Conservation (phyloP, 192 early-diverging fungal species). For the Mortierella antarctica region DNA sequence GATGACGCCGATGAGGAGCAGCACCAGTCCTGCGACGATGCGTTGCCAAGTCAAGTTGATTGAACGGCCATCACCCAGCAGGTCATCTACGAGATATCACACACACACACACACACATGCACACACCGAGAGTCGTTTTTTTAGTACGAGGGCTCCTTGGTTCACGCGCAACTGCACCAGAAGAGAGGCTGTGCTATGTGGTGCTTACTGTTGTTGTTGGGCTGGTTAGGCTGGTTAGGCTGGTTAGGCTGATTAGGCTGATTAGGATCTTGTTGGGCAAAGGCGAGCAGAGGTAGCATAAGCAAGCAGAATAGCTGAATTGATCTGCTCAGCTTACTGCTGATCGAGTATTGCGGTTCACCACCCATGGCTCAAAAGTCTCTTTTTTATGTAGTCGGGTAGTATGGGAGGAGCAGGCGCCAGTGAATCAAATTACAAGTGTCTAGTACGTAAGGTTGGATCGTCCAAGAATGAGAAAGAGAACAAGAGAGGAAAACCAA, state of each 20-base stretch:
- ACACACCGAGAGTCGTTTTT: not conserved
- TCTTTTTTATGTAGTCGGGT: not conserved
- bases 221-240: no score
- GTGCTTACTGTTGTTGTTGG: not conserved
- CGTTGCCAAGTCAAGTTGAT: constrained; percentile 29
- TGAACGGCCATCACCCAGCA: constrained; percentile 1
- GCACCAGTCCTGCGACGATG: constrained; percentile 25
- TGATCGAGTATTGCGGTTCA: not conserved
- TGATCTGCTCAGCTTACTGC: constrained; percentile 2
- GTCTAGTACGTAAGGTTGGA: no score
- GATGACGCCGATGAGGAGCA: constrained; percentile 19
- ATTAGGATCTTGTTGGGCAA: constrained; percentile 3
- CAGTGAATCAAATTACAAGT: no score
- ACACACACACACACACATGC: not conserved
- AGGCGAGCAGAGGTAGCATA: constrained; percentile 16
- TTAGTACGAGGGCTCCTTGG: not conserved
- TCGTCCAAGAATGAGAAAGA: no score
- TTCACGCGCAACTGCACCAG: not conserved
- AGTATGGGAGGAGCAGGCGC: no score
- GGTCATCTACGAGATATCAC: not conserved
- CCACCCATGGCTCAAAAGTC: constrained; percentile 10
- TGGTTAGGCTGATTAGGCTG: no score
- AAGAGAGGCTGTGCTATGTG: not conserved
- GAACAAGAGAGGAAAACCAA: no score
- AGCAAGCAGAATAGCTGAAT: constrained; percentile 26